Evolutionary conservation across 73 alveolate species (phyloP).

Genomic region (Strombidium stylifer): DNA sequence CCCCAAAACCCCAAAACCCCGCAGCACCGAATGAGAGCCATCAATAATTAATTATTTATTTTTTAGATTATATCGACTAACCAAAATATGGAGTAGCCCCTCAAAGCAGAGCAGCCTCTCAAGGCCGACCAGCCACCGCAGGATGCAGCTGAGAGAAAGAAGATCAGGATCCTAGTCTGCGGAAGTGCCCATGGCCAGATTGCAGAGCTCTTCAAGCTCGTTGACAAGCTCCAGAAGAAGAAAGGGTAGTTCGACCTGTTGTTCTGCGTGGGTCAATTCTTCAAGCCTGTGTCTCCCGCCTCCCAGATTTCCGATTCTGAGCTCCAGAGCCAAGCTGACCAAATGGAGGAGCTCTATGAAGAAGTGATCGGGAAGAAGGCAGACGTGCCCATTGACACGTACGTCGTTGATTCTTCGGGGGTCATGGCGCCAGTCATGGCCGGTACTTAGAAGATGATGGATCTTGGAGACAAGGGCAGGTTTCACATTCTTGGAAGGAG

Average conservation of each 20-base stretch:
- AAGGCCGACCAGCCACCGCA: no score
- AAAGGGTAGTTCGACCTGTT: constrained; percentile 48
- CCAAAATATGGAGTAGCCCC: no score
- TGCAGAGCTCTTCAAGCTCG: neutral
- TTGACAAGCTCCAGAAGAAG: constrained; percentile 20
- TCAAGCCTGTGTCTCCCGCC: constrained; percentile 5
- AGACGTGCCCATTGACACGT: constrained; percentile 25
- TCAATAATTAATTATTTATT: no score
- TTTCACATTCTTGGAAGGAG: constrained; percentile 47
- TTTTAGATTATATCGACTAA: no score
- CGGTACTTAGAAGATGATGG: constrained; percentile 15
- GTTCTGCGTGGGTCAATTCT: constrained; percentile 38
- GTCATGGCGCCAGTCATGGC: constrained; percentile 30
- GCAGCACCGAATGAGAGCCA: no score
- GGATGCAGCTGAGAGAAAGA: no score
- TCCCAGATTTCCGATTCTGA: no score
- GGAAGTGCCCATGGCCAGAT: constrained; percentile 33
- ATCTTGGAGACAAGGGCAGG: constrained; percentile 7
- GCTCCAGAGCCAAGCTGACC: constrained; percentile 3
- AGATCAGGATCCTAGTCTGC: constrained; percentile 11
- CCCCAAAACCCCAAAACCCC: no score
- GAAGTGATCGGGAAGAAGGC: neutral
- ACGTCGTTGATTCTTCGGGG: constrained; percentile 24
- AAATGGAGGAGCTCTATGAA: constrained; percentile 10
- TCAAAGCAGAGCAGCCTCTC: no score